Evolutionary conservation across 2,329 filamentous ascomycete species (phyloP), one percentile per base, ranked within the genome.

Genomic region (Pestalotiopsis sp.): DNA sequence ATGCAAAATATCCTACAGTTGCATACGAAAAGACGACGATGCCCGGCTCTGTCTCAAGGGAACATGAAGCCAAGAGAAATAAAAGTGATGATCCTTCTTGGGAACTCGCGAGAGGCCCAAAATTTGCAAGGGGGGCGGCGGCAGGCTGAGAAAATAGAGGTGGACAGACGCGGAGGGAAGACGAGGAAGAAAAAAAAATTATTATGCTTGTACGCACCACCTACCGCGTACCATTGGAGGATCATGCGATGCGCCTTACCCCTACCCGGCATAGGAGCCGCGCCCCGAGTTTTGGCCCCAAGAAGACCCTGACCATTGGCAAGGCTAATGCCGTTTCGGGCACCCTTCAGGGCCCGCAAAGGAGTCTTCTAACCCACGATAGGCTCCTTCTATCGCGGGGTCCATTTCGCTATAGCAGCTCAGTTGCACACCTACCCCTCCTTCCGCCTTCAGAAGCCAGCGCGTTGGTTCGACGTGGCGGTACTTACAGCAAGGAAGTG

Each of bases 401-500:
- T 62, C 23, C 57, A 59, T 27, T 59, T 27, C 57, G 23, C 23
- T 59, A 36, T 36, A 59, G 57, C 57, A 27, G 57, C 23, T 36
- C 27, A 14, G 17, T 36, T 12, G 23, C n/a, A 25, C 39, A 49
- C 23, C 31, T 56, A 66, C 63, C 63, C 63, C 63, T 66, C 63
- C 63, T 66, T 66, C 63, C 63, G 14, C n/a, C 63, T 66, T 66
- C 41, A 66, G 63, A 17, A 66, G 49, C n/a, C 61, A 38, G 38
- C 20, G 63, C 63, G 63, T 66, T 57, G n/a, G 49, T 17, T 25
- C 45, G n/a, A n/a, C 41, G 14, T 20, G 39, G 41, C 36, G 36
- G 63, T 66, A 66, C 63, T 66, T 66, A 66, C 39, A 66, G 63
- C 63, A 66, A 57, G 63, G 63, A 62, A 62, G 59, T 27, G 9